Evolutionary conservation across 805 yeast genomes (phyloP), one percentile per base, ranked within the genome.

Genomic region (Barnettozyma populi): DNA sequence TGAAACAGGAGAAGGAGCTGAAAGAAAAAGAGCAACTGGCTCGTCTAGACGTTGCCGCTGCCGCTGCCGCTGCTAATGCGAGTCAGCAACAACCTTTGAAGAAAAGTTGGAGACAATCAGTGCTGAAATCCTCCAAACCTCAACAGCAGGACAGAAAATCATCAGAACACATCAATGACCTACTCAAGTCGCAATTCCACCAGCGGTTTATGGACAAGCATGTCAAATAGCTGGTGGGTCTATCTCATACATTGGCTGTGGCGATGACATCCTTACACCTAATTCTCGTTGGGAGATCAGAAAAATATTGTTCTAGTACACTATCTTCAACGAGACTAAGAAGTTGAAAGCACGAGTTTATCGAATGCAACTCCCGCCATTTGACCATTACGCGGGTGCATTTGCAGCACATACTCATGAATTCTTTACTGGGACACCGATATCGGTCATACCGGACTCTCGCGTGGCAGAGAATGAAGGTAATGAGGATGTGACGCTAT

Each of bases 91-190:
- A 44, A 14, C 51, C 51, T 20, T 36, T 52, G 9, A 49, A 53
- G 48, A 54, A 56, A 46, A 48, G 59, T 41, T 70, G 72, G 78
- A 62, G 74, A 53, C 62, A 62, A 27, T 52, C 69, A 0, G 61
- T 59, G 4, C 63, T 69, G 48, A 56, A 57, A 24, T 53, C 56
- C 18, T 55, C 57, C 19, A 54, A 57, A 31, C 49, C 50, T 11
- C 49, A 51, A 11, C 54, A 52, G 4, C 61, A 62, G 24, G 31
- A 36, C 1, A 57, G 57, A 29, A 58, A 56, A 10, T 62, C 65
- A 36, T 68, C 18, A n/a, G 56, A 53, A 11, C 65, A 66, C 42
- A 55, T 63, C 25, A 70, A 69, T 46, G 65, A 69, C 25, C 42
- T 58, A 1, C 38, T 59, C 19, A 47, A 55, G 19, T 54, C 59